Percentiles rank a stretch among this genome's conserved stretches.
phyloP scores from a whole-genome alignment of 2,329 filamentous ascomycete genomes.

The Paecilomyces formosus region DNA sequence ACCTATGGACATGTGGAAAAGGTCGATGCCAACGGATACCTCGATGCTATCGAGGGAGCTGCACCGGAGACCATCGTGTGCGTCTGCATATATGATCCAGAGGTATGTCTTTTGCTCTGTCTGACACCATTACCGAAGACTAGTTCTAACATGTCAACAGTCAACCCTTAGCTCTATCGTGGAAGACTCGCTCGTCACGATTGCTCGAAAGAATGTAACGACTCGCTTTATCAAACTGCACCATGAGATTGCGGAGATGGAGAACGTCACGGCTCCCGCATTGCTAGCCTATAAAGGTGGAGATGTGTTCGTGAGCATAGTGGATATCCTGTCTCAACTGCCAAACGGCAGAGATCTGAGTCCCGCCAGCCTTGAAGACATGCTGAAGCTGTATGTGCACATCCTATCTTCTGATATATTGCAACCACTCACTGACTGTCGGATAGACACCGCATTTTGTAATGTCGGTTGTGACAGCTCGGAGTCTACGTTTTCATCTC shows the following conservation, averaged over 20 bases:
- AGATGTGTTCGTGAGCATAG: conserved; percentile 83
- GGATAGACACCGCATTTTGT: not conserved
- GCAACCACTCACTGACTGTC: conserved; percentile 3
- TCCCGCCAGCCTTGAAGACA: conserved; percentile 49
- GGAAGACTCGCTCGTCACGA: conserved; percentile 66
- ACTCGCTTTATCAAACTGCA: conserved; percentile 87
- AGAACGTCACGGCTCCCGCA: conserved; percentile 78
- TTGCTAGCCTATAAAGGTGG: conserved; percentile 83
- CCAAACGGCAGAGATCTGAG: conserved; percentile 50
- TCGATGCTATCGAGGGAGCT: conserved; percentile 94
- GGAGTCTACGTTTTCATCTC: not conserved
- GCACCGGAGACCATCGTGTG: conserved; percentile 74
- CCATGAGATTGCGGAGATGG: conserved; percentile 89
- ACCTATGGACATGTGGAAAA: conserved; percentile 72
- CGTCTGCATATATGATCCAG: conserved; percentile 85
- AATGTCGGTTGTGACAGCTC: not conserved
- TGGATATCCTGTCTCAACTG: conserved; percentile 79
- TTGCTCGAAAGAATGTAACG: conserved; percentile 63
- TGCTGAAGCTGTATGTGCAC: conserved; percentile 47
- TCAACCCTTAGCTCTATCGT: conserved; percentile 72
- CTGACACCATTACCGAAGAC: not conserved
- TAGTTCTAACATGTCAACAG: conserved; percentile 36
- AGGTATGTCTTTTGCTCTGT: conserved; percentile 49
- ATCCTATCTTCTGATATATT: not conserved
- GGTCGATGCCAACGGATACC: conserved; percentile 83